Percentiles rank a stretch among this genome's conserved stretches.
phyloP scores from a whole-genome alignment of 2,329 filamentous ascomycete genomes.

The Setomelanomma holmii region DNA sequence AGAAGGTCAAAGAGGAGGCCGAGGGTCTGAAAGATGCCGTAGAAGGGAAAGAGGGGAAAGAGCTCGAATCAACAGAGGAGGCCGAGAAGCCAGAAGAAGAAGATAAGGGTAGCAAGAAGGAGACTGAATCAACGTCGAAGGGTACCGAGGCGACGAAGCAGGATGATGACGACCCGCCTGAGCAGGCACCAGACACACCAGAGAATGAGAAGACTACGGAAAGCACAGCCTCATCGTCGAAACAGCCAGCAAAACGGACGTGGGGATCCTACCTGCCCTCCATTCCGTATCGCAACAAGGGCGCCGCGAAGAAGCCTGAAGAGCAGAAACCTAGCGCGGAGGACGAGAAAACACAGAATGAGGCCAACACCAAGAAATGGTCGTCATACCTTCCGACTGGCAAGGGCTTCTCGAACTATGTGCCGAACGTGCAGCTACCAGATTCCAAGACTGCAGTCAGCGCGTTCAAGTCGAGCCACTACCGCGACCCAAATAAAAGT shows the following conservation, averaged over 20 bases:
- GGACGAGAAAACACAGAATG: conserved; percentile 42
- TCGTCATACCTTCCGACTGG: conserved; percentile 56
- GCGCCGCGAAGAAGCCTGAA: conserved; percentile 20
- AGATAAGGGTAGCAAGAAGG: neutral
- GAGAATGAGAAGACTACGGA: conserved; percentile 27
- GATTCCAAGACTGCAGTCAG: conserved; percentile 52
- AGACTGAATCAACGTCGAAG: conserved; percentile 1
- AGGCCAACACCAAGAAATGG: conserved; percentile 52
- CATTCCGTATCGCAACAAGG: conserved; percentile 45
- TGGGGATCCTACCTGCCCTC: conserved; percentile 51
- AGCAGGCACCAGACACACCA: conserved; percentile 38
- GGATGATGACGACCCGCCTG: conserved; percentile 30
- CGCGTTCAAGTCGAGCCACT: conserved; percentile 54
- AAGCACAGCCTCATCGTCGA: conserved; percentile 12
- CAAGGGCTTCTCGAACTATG: conserved; percentile 56
- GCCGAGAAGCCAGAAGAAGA: conserved; percentile 4
- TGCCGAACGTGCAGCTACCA: conserved; percentile 49
- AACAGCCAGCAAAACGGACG: conserved; percentile 37
- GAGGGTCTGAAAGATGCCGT: conserved; percentile 30
- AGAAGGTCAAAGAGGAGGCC: conserved; percentile 34
- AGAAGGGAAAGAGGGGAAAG: conserved; percentile 16
- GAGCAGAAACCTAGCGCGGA: conserved; percentile 33
- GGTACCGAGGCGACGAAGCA: conserved; percentile 5
- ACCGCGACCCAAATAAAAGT: conserved; percentile 56
- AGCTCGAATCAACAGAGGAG: neutral